phyloP scores from a whole-genome alignment of 2,329 filamentous ascomycete genomes.

The Aspergillus neoniger region DNA sequence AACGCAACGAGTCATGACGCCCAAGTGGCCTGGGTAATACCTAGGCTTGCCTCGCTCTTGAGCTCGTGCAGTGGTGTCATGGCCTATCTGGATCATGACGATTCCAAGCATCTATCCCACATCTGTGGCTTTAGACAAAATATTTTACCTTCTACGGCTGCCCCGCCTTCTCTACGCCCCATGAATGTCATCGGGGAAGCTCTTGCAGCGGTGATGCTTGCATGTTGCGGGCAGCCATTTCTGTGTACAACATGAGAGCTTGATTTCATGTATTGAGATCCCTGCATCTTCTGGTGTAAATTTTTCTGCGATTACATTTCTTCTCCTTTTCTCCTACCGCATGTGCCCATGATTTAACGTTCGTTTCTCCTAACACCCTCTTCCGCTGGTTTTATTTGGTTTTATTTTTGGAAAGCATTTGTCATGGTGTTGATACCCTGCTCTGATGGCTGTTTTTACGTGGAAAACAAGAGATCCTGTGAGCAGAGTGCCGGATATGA shows the following conservation, averaged over 20 bases:
- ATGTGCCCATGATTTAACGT: constrained; percentile 41
- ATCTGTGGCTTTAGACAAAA: neutral
- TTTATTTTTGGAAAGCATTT: constrained; percentile 42
- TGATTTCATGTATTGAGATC: constrained; percentile 12
- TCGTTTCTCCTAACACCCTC: constrained; percentile 21
- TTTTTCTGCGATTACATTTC: constrained; percentile 28
- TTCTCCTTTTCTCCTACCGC: constrained; percentile 13
- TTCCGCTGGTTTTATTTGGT: constrained; percentile 13
- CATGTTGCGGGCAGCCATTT: constrained; percentile 7
- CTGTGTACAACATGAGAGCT: constrained; percentile 26
- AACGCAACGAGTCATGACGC: constrained; percentile 34
- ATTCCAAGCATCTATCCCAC: neutral
- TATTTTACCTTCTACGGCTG: neutral
- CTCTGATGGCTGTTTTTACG: constrained; percentile 34
- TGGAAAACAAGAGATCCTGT: constrained; percentile 15
- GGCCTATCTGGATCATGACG: neutral
- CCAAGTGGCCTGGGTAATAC: neutral
- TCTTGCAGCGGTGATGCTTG: neutral
- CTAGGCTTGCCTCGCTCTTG: neutral
- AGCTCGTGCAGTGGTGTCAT: neutral
- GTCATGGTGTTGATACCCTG: constrained; percentile 48
- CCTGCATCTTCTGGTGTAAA: constrained; percentile 28
- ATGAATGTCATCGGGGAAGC: neutral
- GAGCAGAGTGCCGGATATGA: constrained; percentile 14
- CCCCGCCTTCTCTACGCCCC: neutral